phyloP scores from a whole-genome alignment of 306 rosid species.

The Phaseolus lunatus region DNA sequence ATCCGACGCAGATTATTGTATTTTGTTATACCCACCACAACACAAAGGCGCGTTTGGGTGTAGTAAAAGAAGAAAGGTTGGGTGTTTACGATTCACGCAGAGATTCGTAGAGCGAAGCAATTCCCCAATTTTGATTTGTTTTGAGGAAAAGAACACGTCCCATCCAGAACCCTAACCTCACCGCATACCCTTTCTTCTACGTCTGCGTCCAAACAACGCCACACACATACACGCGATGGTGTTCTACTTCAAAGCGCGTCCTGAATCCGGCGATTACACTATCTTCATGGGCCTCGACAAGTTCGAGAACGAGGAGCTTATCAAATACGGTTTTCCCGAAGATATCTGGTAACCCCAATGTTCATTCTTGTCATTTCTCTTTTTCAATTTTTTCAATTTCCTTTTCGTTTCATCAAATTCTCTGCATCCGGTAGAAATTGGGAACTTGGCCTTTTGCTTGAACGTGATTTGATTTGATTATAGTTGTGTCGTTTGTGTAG shows the following conservation, averaged over 20 bases:
- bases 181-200: conserved; percentile 22
- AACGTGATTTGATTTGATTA: not conserved
- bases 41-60: not conserved
- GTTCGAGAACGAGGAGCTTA: conserved; percentile 97
- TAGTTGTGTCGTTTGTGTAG: not conserved
- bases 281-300: conserved; percentile 99
- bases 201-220: conserved; percentile 29
- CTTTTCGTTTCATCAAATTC: not conserved
- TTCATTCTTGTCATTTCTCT: not conserved
- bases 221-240: conserved; percentile 59
- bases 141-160: not conserved
- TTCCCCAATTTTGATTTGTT: conserved; percentile 28
- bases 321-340: conserved; percentile 93
- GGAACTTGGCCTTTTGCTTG: not conserved
- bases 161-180: conserved; percentile 51
- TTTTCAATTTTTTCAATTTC: conserved; percentile 15
- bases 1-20: not conserved
- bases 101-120: conserved; percentile 29
- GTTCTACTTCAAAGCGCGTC: conserved; percentile 97
- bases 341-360: conserved; percentile 72
- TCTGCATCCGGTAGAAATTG: not conserved
- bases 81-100: conserved; percentile 24
- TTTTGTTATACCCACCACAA: not conserved
- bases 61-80: conserved; percentile 11
- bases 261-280: conserved; percentile 92